phyloP scores from a whole-genome alignment of 345 rosid species.

The Litchi chinensis region DNA sequence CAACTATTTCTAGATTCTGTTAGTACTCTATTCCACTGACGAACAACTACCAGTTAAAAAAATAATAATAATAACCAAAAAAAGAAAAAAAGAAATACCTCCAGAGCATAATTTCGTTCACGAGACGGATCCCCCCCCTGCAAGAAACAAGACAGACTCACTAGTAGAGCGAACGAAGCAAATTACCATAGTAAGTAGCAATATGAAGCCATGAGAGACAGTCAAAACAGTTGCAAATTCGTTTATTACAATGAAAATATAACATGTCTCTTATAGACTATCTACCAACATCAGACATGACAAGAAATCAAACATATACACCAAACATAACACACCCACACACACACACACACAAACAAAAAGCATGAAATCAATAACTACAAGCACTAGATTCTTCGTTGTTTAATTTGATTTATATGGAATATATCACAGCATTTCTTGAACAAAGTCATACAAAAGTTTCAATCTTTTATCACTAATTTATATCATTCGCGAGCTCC shows the following conservation, averaged over 20 bases:
- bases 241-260: not conserved
- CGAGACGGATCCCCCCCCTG: constrained; percentile 82
- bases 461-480: not conserved
- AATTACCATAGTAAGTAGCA: not conserved
- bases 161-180: not conserved
- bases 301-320: too few relatives aligned
- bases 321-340: too few relatives aligned
- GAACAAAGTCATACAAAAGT: too few relatives aligned
- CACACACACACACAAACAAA: too few relatives aligned
- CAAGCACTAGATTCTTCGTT: too few relatives aligned
- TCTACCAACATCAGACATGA: too few relatives aligned
- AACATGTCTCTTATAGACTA: too few relatives aligned
- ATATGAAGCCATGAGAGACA: not conserved
- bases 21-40: not conserved
- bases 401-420: too few relatives aligned
- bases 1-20: not conserved
- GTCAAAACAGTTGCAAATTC: not conserved
- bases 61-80: not conserved
- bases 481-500: not conserved
- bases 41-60: not conserved
- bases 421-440: too few relatives aligned
- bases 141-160: constrained; percentile 22
- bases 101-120: constrained; percentile 57
- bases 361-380: too few relatives aligned
- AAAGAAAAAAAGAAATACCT: constrained; percentile 42